Evolutionary conservation across 2,329 filamentous ascomycete genomes (phyloP), one percentile per base, ranked within the genome.

Genomic region (Colletotrichum lini): DNA sequence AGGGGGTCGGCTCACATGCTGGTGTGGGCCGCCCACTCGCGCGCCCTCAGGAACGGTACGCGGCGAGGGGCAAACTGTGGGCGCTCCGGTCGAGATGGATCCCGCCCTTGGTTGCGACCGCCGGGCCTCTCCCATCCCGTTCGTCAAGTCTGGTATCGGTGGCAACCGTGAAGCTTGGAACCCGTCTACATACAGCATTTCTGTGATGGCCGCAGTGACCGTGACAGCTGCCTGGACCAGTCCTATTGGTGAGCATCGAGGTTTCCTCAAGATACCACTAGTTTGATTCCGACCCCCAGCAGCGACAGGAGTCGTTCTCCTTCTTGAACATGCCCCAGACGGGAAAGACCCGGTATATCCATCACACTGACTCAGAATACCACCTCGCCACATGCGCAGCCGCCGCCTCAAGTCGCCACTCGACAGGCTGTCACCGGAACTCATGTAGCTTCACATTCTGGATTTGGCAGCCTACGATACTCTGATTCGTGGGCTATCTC

Each of bases 11-110:
- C 42, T 44, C 42, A 16, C 42, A 23, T 16, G 35, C 21, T 23
- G 6, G 18, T 35, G 42, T 60, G 42, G 57, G 42, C 40, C 35
- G 42, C 57, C 35, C 42, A 60, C 57, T 49, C 47, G 42, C 18
- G 42, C 42, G 35, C 42, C 40, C 21, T 45, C 42, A 60, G 57
- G 57, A 16, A 60, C 57, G 3, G 18, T 42, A 30, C 16, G 42
- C 42, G 23, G 49, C 15, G 57, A 59, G 40, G 42, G 42, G 42
- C 42, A n/a, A 47, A 18, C 21, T 44, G 6, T 30, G 40, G 21
- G 16, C 30, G 26, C 23, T 13, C 26, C 50, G 9, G 15, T 15
- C 50, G 26, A 53, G 21, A 6, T 53, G 13, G 50, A 7, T 58
- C n/a, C 44, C 21, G 4, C 18, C 18, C 21, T 44, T n/a, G n/a